Conservation (phyloP, 352 stramenopile genomes). For the Thalassiosira exigua region DNA sequence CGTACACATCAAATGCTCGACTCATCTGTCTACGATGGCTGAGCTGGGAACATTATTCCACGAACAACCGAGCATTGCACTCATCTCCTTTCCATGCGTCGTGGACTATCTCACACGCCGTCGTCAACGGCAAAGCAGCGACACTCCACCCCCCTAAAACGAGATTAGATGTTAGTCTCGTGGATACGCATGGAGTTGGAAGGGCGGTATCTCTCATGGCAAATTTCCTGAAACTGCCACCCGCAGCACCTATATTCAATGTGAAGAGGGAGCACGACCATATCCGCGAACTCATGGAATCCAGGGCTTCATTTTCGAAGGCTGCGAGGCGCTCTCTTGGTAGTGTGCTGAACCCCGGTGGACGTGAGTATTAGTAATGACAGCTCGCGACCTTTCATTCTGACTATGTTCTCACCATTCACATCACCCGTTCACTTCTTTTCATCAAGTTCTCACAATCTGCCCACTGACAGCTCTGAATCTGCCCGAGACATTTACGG, state of each 20-base stretch:
- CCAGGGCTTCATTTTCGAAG: slow-evolving; percentile 62
- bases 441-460: slow-evolving; percentile 67
- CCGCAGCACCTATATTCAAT: slow-evolving; percentile 28
- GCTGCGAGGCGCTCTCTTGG: slow-evolving; percentile 50
- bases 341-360: slow-evolving; percentile 59
- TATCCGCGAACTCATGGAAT: slow-evolving; percentile 39
- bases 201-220: slow-evolving; percentile 20
- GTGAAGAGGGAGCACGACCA: slow-evolving; percentile 51
- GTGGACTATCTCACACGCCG: slow-evolving; percentile 37
- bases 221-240: slow-evolving; percentile 54
- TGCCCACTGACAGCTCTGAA: slow-evolving; percentile 81
- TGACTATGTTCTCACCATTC: background rate
- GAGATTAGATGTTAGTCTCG: slow-evolving; percentile 1
- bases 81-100: slow-evolving; percentile 23
- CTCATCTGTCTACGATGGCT: slow-evolving; percentile 32
- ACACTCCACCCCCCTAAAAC: background rate
- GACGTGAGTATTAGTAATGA: slow-evolving; percentile 22
- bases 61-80: slow-evolving; percentile 2
- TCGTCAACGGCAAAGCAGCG: slow-evolving; percentile 25
- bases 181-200: slow-evolving; percentile 13
- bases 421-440: slow-evolving; percentile 6
- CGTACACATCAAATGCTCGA: slow-evolving; percentile 20
- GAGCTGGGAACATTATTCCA: slow-evolving; percentile 28
- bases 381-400: no score
- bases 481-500: slow-evolving; percentile 77